Conservation (phyloP, 2,329 filamentous ascomycete genomes). For the Trichoderma sp. region DNA sequence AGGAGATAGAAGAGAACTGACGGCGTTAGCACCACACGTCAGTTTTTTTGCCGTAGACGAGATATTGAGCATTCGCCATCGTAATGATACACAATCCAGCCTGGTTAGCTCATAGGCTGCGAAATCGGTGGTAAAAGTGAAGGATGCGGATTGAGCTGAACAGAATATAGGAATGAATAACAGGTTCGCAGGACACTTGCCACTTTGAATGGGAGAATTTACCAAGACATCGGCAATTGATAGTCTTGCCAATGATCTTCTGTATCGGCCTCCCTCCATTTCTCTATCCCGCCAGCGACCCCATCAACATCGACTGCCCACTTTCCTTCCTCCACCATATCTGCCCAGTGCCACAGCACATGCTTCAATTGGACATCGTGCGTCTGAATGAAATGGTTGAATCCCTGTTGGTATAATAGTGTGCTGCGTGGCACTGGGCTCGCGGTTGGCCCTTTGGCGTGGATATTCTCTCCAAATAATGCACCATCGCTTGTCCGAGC, state of each 20-base stretch:
- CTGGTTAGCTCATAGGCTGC: too few relatives aligned
- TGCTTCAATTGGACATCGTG: slow-evolving; percentile 15
- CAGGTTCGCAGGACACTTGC: not conserved
- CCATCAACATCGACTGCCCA: slow-evolving; percentile 7
- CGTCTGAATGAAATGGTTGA: slow-evolving; percentile 10
- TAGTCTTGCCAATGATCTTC: slow-evolving; percentile 10
- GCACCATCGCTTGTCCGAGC: slow-evolving; percentile 12
- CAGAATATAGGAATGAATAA: not conserved
- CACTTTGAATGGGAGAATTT: slow-evolving; percentile 22
- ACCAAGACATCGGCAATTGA: slow-evolving; percentile 9
- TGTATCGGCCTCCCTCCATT: slow-evolving; percentile 14
- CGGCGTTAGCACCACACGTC: too few relatives aligned
- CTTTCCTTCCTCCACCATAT: slow-evolving; percentile 9
- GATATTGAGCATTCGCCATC: too few relatives aligned
- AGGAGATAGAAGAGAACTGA: too few relatives aligned
- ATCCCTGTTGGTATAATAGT: slow-evolving; percentile 1
- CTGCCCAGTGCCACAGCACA: slow-evolving; percentile 8
- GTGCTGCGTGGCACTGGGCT: not conserved
- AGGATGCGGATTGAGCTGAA: too few relatives aligned
- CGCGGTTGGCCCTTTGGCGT: not conserved
- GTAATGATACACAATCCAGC: too few relatives aligned
- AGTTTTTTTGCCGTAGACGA: too few relatives aligned
- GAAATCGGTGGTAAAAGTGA: too few relatives aligned
- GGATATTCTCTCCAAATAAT: slow-evolving; percentile 5
- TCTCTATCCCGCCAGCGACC: slow-evolving; percentile 7